Conservation (phyloP, 495 filamentous ascomycete genomes). For the Penicillium canescens region DNA sequence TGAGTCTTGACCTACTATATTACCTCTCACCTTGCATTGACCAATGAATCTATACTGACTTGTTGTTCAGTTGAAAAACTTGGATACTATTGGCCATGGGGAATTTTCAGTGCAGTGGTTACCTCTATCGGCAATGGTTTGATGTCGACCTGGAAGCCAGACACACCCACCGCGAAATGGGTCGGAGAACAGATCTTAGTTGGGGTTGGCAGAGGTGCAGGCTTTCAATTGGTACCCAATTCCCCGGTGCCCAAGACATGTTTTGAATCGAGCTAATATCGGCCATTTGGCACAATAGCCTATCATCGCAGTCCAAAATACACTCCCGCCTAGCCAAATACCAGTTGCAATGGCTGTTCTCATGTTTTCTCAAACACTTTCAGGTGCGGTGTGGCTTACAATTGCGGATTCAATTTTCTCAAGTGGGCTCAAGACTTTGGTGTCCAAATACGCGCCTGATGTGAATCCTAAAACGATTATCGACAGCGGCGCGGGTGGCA, state of each 20-base stretch:
- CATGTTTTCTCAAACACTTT: slow-evolving; percentile 52
- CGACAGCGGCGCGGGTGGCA: slow-evolving; percentile 40
- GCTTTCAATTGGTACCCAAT: slow-evolving; percentile 41
- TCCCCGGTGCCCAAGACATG: background rate
- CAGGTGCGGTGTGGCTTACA: slow-evolving; percentile 50
- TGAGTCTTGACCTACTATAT: slow-evolving; percentile 16
- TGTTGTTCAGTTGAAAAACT: slow-evolving; percentile 29
- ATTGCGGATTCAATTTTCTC: slow-evolving; percentile 51
- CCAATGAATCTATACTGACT: slow-evolving; percentile 1
- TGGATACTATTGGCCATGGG: slow-evolving; percentile 54
- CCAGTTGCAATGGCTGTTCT: slow-evolving; percentile 52
- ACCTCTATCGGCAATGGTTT: slow-evolving; percentile 48
- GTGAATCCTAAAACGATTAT: slow-evolving; percentile 36
- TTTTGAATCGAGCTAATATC: background rate
- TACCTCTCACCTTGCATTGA: background rate
- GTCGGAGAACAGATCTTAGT: slow-evolving; percentile 58
- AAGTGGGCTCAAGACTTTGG: slow-evolving; percentile 37
- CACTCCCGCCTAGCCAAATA: slow-evolving; percentile 41
- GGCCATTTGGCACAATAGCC: slow-evolving; percentile 21
- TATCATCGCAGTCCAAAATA: slow-evolving; percentile 55
- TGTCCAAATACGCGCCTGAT: slow-evolving; percentile 37
- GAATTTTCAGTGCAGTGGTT: slow-evolving; percentile 26
- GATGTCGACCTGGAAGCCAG: slow-evolving; percentile 46
- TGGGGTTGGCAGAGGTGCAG: slow-evolving; percentile 52
- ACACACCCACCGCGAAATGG: slow-evolving; percentile 46